Evolutionary conservation across 305 asterid genomes (phyloP).

Genomic region (Ruellia speciosa): DNA sequence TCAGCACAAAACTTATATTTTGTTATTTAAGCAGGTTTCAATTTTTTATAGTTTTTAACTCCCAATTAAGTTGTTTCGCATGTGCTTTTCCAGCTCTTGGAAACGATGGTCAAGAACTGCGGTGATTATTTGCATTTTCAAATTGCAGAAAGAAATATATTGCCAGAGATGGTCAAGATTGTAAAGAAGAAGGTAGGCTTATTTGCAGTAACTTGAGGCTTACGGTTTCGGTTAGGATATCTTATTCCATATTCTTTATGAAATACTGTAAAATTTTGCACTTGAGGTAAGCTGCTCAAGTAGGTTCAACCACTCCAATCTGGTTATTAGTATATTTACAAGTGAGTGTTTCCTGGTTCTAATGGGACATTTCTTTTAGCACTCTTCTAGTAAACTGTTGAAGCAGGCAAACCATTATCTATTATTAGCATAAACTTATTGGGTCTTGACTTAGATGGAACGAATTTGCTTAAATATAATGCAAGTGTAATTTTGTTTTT

Average conservation of each 20-base stretch:
- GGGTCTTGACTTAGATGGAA: not conserved
- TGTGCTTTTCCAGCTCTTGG: slow-evolving; percentile 58
- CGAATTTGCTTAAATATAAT: not conserved
- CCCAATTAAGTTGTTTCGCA: not conserved
- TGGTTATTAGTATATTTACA: no score
- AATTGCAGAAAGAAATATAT: slow-evolving; percentile 72
- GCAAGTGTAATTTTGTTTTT: not conserved
- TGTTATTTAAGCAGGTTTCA: not conserved
- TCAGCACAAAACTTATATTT: not conserved
- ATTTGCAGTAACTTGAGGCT: not conserved
- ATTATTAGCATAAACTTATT: no score
- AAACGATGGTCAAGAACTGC: slow-evolving; percentile 97
- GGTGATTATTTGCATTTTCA: slow-evolving; percentile 87
- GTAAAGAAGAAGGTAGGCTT: slow-evolving; percentile 70
- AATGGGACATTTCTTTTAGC: no score
- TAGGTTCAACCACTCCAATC: no score
- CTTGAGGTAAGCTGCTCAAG: no score
- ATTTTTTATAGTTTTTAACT: not conserved
- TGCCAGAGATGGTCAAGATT: slow-evolving; percentile 85
- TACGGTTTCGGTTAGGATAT: no score
- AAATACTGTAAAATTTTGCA: no score
- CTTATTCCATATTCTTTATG: no score
- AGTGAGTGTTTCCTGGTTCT: no score
- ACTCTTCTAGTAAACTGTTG: no score
- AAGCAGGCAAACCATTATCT: no score